Conservation (phyloP, 2,329 filamentous ascomycete species). For the Sphaceloma murrayae region DNA sequence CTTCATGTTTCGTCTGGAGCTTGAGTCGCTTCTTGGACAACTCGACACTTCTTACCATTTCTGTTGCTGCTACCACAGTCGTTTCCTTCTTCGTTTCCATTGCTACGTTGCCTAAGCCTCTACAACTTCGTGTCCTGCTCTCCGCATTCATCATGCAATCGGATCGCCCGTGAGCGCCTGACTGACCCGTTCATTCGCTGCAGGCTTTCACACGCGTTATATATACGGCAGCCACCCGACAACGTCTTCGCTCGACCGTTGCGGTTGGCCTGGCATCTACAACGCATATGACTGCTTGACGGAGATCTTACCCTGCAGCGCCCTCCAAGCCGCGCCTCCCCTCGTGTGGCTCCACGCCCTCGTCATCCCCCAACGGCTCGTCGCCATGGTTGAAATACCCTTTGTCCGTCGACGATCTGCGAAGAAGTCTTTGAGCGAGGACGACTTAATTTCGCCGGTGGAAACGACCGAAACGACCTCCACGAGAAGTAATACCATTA, state of each 20-base stretch:
- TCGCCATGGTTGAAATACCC: constrained; percentile 16
- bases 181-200: constrained; percentile 12
- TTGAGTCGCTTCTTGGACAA: constrained; percentile 9
- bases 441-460: constrained; percentile 5
- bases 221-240: constrained; percentile 11
- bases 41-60: background rate
- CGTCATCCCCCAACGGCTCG: constrained; percentile 14
- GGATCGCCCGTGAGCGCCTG: constrained; percentile 2
- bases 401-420: constrained; percentile 15
- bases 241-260: constrained; percentile 10
- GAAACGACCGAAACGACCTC: constrained; percentile 15
- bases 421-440: constrained; percentile 8
- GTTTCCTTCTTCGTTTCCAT: constrained; percentile 2
- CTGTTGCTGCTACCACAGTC: constrained; percentile 1
- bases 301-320: constrained; percentile 3
- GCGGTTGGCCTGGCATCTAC: constrained; percentile 15
- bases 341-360: constrained; percentile 5
- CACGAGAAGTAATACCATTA: constrained; percentile 7
- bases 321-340: too few species aligned
- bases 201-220: constrained; percentile 6
- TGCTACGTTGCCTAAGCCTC: background rate
- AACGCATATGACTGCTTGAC: constrained; percentile 12
- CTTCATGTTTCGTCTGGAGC: background rate
- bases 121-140: background rate
- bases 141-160: constrained; percentile 2